Evolutionary conservation across 768 basidiomycete genomes (phyloP), one percentile per base, ranked within the genome.

Genomic region (Tulasnella sp.): DNA sequence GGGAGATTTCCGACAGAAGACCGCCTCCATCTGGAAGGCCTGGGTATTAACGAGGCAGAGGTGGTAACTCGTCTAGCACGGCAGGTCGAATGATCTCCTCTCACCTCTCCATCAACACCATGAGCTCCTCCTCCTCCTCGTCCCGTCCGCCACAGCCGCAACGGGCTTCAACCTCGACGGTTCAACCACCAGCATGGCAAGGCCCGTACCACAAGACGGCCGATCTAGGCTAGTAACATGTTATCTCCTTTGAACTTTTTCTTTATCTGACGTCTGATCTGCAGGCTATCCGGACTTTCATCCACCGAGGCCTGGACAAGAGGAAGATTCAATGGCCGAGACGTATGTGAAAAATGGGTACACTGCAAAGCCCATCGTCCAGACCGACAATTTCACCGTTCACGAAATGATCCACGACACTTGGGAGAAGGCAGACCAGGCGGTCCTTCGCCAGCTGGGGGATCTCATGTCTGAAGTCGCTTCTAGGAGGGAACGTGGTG

Each of bases 381-480:
- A 82, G 54, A 81, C 77, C 16, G 81, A 82, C 22, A 82, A 46
- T 42, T 82, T 82, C 50, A 81, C 81, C 42, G 81, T 79, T 9
- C 81, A 82, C 69, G 80, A 78, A 28, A 74, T 82, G 80, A 82
- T 82, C 14, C 75, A 82, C 72, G 81, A 82, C 34, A 48, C 93
- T 48, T 88, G 89, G 69, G 88, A 90, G 64, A 87, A 88, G 41
- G 88, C 88, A 82, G 88, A 90, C 5, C 85, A 94, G 4, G 83
- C 85, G 3, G 91, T 91, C 75, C 86, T 96, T 50, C 93, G 95
- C 83, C 90, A 91, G 76, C 87, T 83, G 18, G 81, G 81, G 54
- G 77, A 83, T n/a, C 58, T 96, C 41, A 93, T 95, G 91, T 90
- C 91, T 77, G 92, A 93, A 82, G 90, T 96, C 75, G 93, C 95